phyloP scores from a whole-genome alignment of 2,329 filamentous ascomycete species.

The Colletotrichum shisoi region DNA sequence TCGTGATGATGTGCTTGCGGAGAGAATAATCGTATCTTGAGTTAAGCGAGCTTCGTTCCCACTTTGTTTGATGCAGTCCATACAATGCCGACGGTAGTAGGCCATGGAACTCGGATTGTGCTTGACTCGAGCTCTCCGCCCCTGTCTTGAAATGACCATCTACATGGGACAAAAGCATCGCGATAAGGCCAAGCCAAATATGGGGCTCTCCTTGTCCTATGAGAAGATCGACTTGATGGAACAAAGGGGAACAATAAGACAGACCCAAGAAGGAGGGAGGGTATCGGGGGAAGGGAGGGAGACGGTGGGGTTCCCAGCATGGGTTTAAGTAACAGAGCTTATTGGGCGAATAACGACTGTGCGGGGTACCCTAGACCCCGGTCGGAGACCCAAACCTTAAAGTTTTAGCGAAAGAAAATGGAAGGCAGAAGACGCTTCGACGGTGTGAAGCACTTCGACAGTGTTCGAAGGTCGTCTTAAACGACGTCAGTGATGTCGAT shows the following conservation, averaged over 20 bases:
- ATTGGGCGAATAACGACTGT: background rate
- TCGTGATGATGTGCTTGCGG: background rate
- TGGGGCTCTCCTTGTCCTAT: background rate
- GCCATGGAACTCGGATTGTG: background rate
- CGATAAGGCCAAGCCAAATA: background rate
- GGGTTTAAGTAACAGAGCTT: background rate
- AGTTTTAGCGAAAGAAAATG: slow-evolving; percentile 5
- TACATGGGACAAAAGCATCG: background rate
- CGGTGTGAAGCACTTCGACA: background rate
- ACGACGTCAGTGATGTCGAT: too few species aligned
- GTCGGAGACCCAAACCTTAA: slow-evolving; percentile 21
- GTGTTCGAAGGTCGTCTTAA: background rate
- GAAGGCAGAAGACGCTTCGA: background rate
- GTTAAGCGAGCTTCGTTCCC: background rate
- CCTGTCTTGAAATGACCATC: background rate
- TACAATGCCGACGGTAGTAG: background rate
- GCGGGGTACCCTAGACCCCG: background rate
- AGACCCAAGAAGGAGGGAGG: background rate
- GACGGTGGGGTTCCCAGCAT: too few species aligned
- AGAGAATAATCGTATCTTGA: background rate
- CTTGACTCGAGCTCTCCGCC: background rate
- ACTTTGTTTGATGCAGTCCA: background rate
- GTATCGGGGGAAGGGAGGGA: background rate
- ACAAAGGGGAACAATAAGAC: background rate
- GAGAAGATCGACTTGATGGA: background rate